phyloP scores from a whole-genome alignment of 495 filamentous ascomycete genomes.

The Hypoxylon lienhwacheense region DNA sequence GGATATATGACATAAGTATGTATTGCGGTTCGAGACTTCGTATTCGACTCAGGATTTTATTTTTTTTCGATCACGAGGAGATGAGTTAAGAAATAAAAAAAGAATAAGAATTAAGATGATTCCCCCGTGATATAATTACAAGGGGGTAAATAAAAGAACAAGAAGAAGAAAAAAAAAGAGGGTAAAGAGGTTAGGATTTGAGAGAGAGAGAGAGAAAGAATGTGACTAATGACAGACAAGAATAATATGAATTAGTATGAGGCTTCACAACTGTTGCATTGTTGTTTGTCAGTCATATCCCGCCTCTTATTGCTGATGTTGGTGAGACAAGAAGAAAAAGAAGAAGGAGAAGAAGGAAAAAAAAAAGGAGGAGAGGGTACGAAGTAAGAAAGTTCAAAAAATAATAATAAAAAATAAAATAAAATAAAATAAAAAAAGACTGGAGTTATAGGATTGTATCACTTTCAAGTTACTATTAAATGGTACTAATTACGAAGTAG shows the following conservation, averaged over 20 bases:
- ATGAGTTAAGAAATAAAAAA: slow-evolving; percentile 15
- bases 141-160: background rate
- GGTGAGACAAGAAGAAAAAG: slow-evolving; percentile 4
- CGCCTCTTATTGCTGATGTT: slow-evolving; percentile 6
- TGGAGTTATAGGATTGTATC: too few relatives aligned
- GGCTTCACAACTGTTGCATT: slow-evolving; percentile 14
- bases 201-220: slow-evolving; percentile 3
- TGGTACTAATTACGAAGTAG: too few relatives aligned
- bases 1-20: background rate
- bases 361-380: slow-evolving; percentile 14
- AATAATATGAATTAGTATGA: slow-evolving; percentile 14
- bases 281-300: slow-evolving; percentile 14
- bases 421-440: too few relatives aligned
- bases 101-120: slow-evolving; percentile 2
- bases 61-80: too few relatives aligned
- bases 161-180: background rate
- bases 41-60: slow-evolving; percentile 28
- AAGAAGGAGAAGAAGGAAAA: slow-evolving; percentile 12
- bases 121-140: slow-evolving; percentile 1
- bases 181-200: background rate
- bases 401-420: background rate
- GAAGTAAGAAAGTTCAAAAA: slow-evolving; percentile 19
- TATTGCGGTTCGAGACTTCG: too few relatives aligned
- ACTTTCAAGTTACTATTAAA: too few relatives aligned
- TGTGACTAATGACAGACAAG: slow-evolving; percentile 26